Conservation (phyloP, 352 stramenopile species). For the Peronosclerospora sorghi region DNA sequence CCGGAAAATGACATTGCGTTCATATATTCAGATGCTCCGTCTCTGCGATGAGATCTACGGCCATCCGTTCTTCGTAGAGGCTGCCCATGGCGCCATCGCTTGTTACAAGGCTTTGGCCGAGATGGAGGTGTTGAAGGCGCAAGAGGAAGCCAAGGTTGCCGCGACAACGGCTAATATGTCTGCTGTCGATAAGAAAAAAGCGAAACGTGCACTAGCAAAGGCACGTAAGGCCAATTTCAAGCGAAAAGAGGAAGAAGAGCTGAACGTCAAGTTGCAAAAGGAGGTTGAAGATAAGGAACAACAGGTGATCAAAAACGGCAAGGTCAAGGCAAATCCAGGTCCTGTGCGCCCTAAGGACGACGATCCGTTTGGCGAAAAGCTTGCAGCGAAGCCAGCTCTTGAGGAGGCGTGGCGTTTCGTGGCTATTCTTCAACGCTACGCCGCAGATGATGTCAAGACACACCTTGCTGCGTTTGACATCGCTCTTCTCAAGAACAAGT, state of each 20-base stretch:
- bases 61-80: constrained; percentile 82
- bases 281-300: constrained; percentile 64
- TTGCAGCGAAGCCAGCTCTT: constrained; percentile 50
- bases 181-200: constrained; percentile 89
- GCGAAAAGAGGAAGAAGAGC: constrained; percentile 62
- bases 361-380: constrained; percentile 63
- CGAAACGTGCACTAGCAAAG: constrained; percentile 81
- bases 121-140: constrained; percentile 32
- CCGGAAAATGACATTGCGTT: constrained; percentile 94
- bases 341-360: constrained; percentile 42
- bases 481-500: constrained; percentile 60
- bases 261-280: constrained; percentile 67
- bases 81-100: constrained; percentile 81
- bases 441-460: constrained; percentile 42
- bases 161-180: constrained; percentile 80
- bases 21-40: constrained; percentile 91
- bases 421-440: constrained; percentile 55
- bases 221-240: constrained; percentile 86
- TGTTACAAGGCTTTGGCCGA: constrained; percentile 86
- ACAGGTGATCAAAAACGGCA: constrained; percentile 51
- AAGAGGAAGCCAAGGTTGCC: constrained; percentile 17
- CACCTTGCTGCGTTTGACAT: constrained; percentile 72
- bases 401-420: constrained; percentile 76
- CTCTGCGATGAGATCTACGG: constrained; percentile 90
- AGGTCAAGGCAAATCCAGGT: constrained; percentile 55